These are phyloP conservation scores for Colletotrichum shisoi DNA, from an alignment of 2,329 filamentous ascomycete species.

Conservation along the genomic window DNA sequence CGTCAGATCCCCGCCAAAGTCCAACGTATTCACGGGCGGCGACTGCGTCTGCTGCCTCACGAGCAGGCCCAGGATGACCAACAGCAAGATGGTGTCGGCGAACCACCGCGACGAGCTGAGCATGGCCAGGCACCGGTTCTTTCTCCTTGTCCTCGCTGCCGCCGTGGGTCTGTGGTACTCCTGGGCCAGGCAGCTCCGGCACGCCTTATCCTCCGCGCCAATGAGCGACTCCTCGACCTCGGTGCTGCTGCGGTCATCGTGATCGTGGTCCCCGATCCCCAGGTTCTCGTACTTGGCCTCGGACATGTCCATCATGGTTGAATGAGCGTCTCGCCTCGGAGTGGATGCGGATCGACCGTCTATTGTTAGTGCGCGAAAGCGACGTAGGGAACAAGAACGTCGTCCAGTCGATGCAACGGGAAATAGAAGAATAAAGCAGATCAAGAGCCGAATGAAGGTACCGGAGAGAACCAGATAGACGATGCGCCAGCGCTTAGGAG, in stretches of 20 bases:
- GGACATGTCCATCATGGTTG: constrained; percentile 33
- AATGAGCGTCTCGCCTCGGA: background rate
- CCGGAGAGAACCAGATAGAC: constrained; percentile 12
- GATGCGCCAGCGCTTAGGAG: background rate
- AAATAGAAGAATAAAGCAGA: background rate
- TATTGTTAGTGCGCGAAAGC: background rate
- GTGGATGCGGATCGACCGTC: constrained; percentile 28
- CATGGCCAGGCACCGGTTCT: constrained; percentile 29
- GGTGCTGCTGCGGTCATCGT: constrained; percentile 45
- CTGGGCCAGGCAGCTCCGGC: constrained; percentile 11
- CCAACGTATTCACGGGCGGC: constrained; percentile 42
- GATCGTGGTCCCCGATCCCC: constrained; percentile 43
- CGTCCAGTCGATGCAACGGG: background rate
- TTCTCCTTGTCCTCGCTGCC: constrained; percentile 12
- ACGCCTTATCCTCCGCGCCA: constrained; percentile 43
- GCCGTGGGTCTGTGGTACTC: constrained; percentile 14
- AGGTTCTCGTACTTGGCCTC: constrained; percentile 43
- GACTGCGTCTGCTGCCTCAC: constrained; percentile 44
- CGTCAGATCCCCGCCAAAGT: constrained; percentile 51
- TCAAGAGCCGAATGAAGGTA: background rate
- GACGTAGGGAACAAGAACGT: background rate
- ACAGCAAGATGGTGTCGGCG: constrained; percentile 46
- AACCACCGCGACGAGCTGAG: constrained; percentile 46
- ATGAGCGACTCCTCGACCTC: constrained; percentile 50
- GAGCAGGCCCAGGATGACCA: constrained; percentile 46